phyloP scores from a whole-genome alignment of 108 stramenopile genomes.

The Aurantiochytrium sp. region DNA sequence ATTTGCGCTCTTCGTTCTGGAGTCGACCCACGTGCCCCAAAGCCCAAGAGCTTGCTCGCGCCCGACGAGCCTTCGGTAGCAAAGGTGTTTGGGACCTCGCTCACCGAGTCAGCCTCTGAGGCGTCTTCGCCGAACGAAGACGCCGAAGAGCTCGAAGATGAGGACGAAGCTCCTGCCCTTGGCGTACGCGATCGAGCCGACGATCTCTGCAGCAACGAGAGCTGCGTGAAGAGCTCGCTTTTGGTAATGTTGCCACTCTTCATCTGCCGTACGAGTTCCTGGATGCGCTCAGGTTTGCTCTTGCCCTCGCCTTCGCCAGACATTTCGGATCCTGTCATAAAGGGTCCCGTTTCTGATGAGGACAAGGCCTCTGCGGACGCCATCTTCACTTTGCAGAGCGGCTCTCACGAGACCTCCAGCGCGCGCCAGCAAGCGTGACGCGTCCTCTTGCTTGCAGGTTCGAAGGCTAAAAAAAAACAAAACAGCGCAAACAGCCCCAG shows the following conservation, averaged over 20 bases:
- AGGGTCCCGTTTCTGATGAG: background rate
- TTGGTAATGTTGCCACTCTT: background rate
- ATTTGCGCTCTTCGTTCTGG: background rate
- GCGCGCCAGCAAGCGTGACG: too few species aligned
- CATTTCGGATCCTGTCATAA: background rate
- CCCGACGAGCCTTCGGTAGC: background rate
- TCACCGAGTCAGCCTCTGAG: too few species aligned
- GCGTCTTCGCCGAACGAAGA: too few species aligned
- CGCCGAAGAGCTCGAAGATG: too few species aligned
- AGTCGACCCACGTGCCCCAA: background rate
- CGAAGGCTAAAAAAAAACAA: too few species aligned
- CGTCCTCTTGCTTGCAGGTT: too few species aligned
- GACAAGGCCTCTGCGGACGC: too few species aligned
- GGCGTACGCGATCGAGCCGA: background rate
- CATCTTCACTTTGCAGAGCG: too few species aligned
- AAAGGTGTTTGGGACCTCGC: background rate
- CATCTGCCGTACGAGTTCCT: slow-evolving; percentile 1
- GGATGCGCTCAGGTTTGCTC: background rate
- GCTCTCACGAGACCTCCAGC: too few species aligned
- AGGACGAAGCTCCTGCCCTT: too few species aligned
- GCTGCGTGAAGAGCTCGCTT: background rate
- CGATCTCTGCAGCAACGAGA: background rate
- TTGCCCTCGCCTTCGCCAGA: background rate
- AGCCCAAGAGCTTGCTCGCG: background rate
- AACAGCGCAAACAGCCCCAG: too few species aligned